A percentile compares a stretch with the other conserved stretches of the same genome.
phyloP scores from a whole-genome alignment of 2,329 filamentous ascomycete species.

The Juglanconis juglandina region DNA sequence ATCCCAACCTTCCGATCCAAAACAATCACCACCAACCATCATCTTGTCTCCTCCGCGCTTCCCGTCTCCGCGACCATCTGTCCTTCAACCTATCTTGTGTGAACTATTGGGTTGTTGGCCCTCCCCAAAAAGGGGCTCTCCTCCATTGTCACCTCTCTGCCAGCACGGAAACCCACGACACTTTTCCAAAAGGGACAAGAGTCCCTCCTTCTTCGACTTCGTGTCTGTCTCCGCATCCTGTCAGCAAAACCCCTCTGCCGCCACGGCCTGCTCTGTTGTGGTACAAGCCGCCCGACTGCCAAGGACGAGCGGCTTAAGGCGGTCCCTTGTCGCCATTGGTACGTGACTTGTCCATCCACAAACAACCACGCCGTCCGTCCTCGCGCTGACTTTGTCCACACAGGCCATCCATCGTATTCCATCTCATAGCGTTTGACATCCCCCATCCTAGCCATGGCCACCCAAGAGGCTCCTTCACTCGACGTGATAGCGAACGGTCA shows the following conservation, averaged over 20 bases:
- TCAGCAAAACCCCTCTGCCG: neutral
- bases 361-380: neutral
- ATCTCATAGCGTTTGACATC: neutral
- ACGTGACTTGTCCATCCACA: neutral
- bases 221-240: no score
- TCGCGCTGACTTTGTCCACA: neutral
- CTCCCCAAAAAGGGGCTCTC: neutral
- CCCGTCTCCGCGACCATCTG: neutral
- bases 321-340: neutral
- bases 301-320: neutral
- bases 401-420: neutral
- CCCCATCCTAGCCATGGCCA: slow-evolving; percentile 21
- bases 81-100: neutral
- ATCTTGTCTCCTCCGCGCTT: no score
- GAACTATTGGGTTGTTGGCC: neutral
- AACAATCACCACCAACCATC: no score
- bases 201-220: no score
- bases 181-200: neutral
- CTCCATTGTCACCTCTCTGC: neutral
- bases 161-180: neutral
- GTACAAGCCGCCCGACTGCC: neutral
- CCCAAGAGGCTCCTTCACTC: slow-evolving; percentile 26
- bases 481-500: slow-evolving; percentile 24
- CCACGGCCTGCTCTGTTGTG: neutral
- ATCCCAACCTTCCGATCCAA: no score